These are phyloP conservation scores for Fusarium aywerte DNA, from an alignment of 2,329 filamentous ascomycete genomes.

Conservation along the genomic window DNA sequence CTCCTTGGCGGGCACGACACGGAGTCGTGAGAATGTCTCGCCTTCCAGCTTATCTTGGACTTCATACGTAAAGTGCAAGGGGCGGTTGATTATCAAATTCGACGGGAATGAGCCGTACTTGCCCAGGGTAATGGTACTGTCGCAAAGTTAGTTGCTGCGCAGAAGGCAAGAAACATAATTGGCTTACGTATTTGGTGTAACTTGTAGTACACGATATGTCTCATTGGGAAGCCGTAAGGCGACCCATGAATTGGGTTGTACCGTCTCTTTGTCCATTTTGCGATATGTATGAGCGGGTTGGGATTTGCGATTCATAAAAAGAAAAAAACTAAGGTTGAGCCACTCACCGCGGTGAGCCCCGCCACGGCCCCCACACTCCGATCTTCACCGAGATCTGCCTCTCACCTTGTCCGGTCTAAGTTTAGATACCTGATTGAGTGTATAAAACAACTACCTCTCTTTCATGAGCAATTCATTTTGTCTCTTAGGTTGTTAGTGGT, in stretches of 20 bases:
- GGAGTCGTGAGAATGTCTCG: conserved; percentile 74
- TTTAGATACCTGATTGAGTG: neutral
- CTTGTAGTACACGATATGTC: conserved; percentile 66
- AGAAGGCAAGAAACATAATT: conserved; percentile 2
- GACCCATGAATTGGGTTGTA: conserved; percentile 69
- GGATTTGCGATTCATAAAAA: conserved; percentile 22
- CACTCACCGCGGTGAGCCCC: conserved; percentile 49
- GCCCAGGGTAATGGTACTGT: conserved; percentile 84
- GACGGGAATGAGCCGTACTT: conserved; percentile 93
- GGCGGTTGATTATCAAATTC: conserved; percentile 90
- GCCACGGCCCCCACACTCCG: conserved; percentile 32
- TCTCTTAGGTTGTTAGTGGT: neutral
- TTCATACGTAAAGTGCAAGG: conserved; percentile 92
- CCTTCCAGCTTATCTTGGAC: conserved; percentile 76
- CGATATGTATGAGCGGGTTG: conserved; percentile 13
- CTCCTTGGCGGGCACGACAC: conserved; percentile 82
- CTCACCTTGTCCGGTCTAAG: neutral
- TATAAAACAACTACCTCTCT: too few relatives aligned
- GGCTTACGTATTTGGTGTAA: conserved; percentile 68
- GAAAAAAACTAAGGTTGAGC: conserved; percentile 43
- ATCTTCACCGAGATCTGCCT: conserved; percentile 28
- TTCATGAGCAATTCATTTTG: neutral
- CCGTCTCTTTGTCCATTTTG: conserved; percentile 49
- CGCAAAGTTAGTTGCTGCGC: conserved; percentile 43
- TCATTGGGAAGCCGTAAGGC: conserved; percentile 69